Conservation (phyloP, 202 grass and related monocot species). For the Cymbopogon flexuosus region DNA sequence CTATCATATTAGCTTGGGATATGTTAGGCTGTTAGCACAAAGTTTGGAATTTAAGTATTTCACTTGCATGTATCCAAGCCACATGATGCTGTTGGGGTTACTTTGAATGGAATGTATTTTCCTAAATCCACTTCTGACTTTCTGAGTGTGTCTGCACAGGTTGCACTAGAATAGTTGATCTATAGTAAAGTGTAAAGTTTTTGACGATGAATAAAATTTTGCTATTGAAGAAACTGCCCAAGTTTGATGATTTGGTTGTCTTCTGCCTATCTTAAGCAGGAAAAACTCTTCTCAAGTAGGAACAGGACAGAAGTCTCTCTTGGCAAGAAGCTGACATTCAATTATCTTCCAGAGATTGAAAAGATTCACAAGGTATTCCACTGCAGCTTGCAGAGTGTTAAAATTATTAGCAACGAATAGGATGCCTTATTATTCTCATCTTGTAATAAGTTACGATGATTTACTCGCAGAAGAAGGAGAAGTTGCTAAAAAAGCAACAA, state of each 20-base stretch:
- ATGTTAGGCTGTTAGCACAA: not conserved
- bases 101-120: not conserved
- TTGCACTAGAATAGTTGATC: not conserved
- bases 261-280: slow-evolving; percentile 29
- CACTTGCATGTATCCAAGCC: not conserved
- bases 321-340: slow-evolving; percentile 85
- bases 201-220: slow-evolving; percentile 1
- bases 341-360: slow-evolving; percentile 88
- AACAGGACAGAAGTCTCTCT: slow-evolving; percentile 84
- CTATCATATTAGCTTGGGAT: not conserved
- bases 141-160: not conserved
- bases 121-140: not conserved
- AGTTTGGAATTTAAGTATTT: not conserved
- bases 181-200: slow-evolving; percentile 14
- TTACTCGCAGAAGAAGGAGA: slow-evolving; percentile 71
- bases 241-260: slow-evolving; percentile 34
- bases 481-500: slow-evolving; percentile 86
- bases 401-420: slow-evolving; percentile 8
- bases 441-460: not conserved
- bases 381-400: slow-evolving; percentile 13
- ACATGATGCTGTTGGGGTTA: not conserved
- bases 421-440: slow-evolving; percentile 1
- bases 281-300: slow-evolving; percentile 81
- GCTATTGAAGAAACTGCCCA: not conserved
- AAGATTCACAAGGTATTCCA: slow-evolving; percentile 80